Evolutionary conservation across 2,329 filamentous ascomycete genomes (phyloP).

Genomic region (Zymoseptoria passerinii): DNA sequence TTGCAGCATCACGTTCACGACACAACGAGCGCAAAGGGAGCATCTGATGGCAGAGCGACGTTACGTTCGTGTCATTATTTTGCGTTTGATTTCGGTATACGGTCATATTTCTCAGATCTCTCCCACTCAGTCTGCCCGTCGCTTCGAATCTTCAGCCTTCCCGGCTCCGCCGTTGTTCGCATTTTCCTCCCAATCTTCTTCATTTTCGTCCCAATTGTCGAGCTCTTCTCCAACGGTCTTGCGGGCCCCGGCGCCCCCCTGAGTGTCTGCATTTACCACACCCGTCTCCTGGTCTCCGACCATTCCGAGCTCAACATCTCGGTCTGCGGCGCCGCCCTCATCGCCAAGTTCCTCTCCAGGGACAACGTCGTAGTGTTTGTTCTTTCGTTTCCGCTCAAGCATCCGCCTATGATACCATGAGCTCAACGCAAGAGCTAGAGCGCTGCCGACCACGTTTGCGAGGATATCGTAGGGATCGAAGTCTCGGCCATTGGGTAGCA

Average conservation of each 20-base stretch:
- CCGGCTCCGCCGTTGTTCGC: conserved; percentile 29
- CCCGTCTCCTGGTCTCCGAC: conserved; percentile 31
- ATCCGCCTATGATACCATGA: conserved; percentile 93
- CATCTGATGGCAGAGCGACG: not conserved
- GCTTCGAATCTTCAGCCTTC: conserved; percentile 32
- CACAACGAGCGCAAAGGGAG: not conserved
- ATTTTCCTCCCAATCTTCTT: conserved; percentile 58
- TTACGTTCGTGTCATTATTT: not conserved
- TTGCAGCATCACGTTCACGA: not conserved
- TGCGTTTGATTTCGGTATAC: not conserved
- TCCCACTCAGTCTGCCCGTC: conserved; percentile 34
- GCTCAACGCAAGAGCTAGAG: conserved; percentile 63
- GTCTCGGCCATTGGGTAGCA: conserved; percentile 53
- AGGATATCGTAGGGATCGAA: conserved; percentile 80
- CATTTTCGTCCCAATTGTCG: conserved; percentile 91
- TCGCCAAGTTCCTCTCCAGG: conserved; percentile 49
- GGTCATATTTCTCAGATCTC: not conserved
- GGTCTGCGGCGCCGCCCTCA: conserved; percentile 38
- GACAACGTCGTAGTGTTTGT: conserved; percentile 63
- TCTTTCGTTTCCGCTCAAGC: conserved; percentile 74
- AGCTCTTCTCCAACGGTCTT: conserved; percentile 66
- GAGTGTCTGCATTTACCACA: conserved; percentile 23
- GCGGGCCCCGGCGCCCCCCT: conserved; percentile 52
- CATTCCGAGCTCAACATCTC: conserved; percentile 71
- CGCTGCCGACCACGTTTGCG: conserved; percentile 75